Evolutionary conservation across 2,329 filamentous ascomycete genomes (phyloP), one percentile per base, ranked within the genome.

Genomic region (Tolypocladium cylindrosporum): DNA sequence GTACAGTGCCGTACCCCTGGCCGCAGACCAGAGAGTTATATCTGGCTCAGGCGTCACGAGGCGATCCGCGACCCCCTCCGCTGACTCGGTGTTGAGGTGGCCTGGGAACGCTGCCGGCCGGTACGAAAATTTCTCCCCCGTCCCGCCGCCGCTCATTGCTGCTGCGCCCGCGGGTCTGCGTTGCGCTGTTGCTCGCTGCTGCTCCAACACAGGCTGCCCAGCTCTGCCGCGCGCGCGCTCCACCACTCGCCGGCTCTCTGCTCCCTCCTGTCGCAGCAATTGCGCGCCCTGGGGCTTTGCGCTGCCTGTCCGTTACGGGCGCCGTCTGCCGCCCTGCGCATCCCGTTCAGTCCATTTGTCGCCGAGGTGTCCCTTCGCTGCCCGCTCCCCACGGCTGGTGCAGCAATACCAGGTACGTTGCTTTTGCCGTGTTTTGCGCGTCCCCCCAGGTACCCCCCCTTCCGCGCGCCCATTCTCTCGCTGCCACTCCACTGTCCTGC

Each of bases 81-180:
- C 53, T 57, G 50, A 52, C 54, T 60, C 50, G 55, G 55, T 55
- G 58, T 45, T 31, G 60, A 59, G 55, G 59, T 59, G 57, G 60
- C 57, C 56, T 59, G 55, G 55, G 48, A 51, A 42, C 56, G 58
- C 55, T 60, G 59, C 62, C 61, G 61, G 62, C 60, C 59, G 63
- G 61, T 60, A 65, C 66, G 67, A 72, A 71, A 71, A 67, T 68
- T 70, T 72, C 67, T 69, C 62, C 63, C 62, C 58, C 21, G n/a
- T 45, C 27, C 56, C 56, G 52, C 51, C 40, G 54, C 54, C 39
- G 27, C 51, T 51, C 39, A n/a, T 55, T 51, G 54, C 52, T 45
- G 37, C 16, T 45, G 36, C 53, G 42, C n/a, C 53, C 53, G 43
- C 54, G 52, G 52, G 36, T 31, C 39, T 37, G 10, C 51, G 43